Base-by-base conservation (phyloP, 169 alveolate species). In the Ichthyophthirius multifiliis region DNA sequence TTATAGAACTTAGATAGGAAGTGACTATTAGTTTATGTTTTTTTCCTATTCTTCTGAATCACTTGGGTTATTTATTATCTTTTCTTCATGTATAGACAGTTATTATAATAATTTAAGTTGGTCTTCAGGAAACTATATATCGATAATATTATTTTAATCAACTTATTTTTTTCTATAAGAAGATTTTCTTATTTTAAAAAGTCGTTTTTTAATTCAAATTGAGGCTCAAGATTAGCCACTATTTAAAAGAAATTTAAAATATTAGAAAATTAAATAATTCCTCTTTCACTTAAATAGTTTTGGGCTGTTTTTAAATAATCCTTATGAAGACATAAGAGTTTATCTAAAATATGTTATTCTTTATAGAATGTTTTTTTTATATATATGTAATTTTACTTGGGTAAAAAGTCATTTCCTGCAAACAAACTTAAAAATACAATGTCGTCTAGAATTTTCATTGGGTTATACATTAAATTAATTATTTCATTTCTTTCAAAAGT, bases 351-450 rank as follows among this genome's bases (percentile, higher is more conserved):
- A 15, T 5, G 23, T n/a, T 27, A 32, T 27, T 55, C 13, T 12
- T 27, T 34, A 27, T 71, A 55, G 3, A 99, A 96, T 6, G 99
- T 99, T n/a, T 96, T 95, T 34, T 95, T 91, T 45, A 98, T 98
- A 37, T 96, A 92, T 37, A 97, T 95, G 31, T 97, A 95, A 39
- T 98, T 98, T 64, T 97, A 84, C 75, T 96, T 97, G 3, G 99
- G 99, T 23, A 98, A 90, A 85, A 98, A 97, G 80, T 98, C 99
- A 87, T 98, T 98, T 18, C 99, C 99, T n/a, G 97, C 96, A 77
- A 97, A 95, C 88, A 97, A 93, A 74, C 98, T 92, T 37, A 98
- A 82, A 73, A 97, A 93, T 5, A 97, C 97, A 81, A 98, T 96
- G 80, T 97, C 99, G 88, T 98, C 99, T 27, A 98, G 94, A 62